Evolutionary conservation across 1,284 basidiomycete genomes (phyloP), one percentile per base, ranked within the genome.

Genomic region (Cutaneotrichosporon cutaneum): DNA sequence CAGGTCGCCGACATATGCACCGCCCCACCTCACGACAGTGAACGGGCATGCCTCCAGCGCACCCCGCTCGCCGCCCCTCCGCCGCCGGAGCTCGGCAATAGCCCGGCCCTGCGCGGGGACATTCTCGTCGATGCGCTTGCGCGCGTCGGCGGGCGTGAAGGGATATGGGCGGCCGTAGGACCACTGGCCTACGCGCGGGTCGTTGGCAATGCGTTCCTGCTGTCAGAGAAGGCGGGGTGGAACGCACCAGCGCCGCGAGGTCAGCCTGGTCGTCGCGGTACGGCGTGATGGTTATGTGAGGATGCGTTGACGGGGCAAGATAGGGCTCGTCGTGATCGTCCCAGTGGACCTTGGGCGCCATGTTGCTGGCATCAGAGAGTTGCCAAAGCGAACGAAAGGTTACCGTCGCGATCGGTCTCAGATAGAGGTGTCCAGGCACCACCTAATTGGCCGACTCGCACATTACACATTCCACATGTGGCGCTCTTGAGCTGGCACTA

Each of bases 311-410:
- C 10, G 30, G 30, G n/a, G 32, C 11, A n/a, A 52, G 14, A 30
- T 52, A 52, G 4, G 50, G 50, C 50, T 52, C 50, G 50, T 33
- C 50, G 26, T n/a, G n/a, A n/a, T 13, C 21, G 50, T 32, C 30
- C 50, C 50, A 52, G 27, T 52, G 50, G 14, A 52, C 30, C 27
- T 27, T 13, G 35, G 35, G 5, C 4, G 33, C 4, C 30, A 30
- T 30, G 30, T 9, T 30, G 30, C 30, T 30, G 30, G 30, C 30
- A 30, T 36, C 11, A 10, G 13, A 36, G 11, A 13, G 35, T 13
- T 2, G 35, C 1, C 35, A 33, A 1, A 4, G 3, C 33, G 2
- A 4, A 13, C 1, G 33, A 33, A 10, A 33, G 33, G 13, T 33
- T 33, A 4, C n/a, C n/a, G n/a, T n/a, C n/a, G n/a, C n/a, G n/a